A percentile compares a stretch with the other conserved stretches of the same genome.
Conservation (phyloP, 371 early-diverging fungal genomes). For the Mucor lusitanicus region DNA sequence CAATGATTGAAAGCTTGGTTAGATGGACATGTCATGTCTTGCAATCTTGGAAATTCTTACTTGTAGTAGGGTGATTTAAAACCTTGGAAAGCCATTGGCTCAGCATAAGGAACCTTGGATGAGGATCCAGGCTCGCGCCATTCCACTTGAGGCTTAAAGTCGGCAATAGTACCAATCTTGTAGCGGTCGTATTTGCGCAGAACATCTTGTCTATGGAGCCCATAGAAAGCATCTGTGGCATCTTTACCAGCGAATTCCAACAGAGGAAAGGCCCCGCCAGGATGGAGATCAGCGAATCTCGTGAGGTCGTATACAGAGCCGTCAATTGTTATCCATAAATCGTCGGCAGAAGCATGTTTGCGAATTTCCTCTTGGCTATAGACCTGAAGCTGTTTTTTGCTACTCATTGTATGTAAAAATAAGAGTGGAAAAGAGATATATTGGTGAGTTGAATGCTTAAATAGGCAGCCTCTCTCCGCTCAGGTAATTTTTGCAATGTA, state of each 20-base stretch:
- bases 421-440: background rate
- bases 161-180: conserved; percentile 52
- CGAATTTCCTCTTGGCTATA: conserved; percentile 74
- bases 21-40: background rate
- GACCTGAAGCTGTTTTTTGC: conserved; percentile 16
- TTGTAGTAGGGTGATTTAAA: conserved; percentile 57
- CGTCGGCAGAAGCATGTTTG: conserved; percentile 71
- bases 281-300: conserved; percentile 76
- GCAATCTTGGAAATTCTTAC: conserved; percentile 2
- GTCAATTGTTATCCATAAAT: conserved; percentile 87
- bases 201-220: conserved; percentile 70
- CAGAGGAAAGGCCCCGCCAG: conserved; percentile 85
- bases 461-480: too few species aligned
- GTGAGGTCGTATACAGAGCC: conserved; percentile 92
- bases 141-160: conserved; percentile 35
- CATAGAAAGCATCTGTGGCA: conserved; percentile 66
- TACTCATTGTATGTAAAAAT: background rate
- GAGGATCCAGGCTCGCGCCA: conserved; percentile 38
- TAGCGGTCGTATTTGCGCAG: conserved; percentile 54
- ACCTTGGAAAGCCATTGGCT: conserved; percentile 48
- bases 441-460: background rate
- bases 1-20: background rate
- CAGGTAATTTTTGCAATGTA: too few species aligned
- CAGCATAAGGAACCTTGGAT: conserved; percentile 61
- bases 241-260: conserved; percentile 77